Evolutionary conservation across 495 filamentous ascomycete genomes (phyloP), one percentile per base, ranked within the genome.

Genomic region (Platismatia glauca): DNA sequence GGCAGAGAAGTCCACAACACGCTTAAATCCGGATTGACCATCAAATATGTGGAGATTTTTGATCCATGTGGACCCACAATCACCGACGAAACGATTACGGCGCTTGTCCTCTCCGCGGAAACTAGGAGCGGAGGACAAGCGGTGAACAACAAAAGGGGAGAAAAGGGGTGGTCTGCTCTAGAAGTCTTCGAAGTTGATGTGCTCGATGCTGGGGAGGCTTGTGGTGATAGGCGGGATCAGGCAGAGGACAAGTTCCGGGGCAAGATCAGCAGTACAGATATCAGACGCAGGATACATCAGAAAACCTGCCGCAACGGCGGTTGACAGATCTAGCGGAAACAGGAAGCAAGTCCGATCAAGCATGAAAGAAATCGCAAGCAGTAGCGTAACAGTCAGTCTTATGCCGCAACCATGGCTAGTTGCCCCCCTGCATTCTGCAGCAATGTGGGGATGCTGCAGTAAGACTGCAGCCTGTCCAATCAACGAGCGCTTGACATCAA

Each of bases 151-250:
- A 88, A 87, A 69, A 82, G 94, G 57, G 75, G 69, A 44, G 88
- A 90, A 73, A 86, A 87, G 63, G 90, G 89, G 4, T 97, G 90
- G 90, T 69, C 77, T 39, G 70, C 73, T 41, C 76, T 97, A 58
- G 86, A 90, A 35, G 83, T 94, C 11, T 95, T 91, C 71, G 91
- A 94, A 72, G 88, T 97, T n/a, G 90, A 94, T 67, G 91, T 97
- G 39, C 81, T 97, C 24, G 85, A 91, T 72, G 79, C 86, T 13
- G 79, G 81, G 15, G 87, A 87, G 46, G 72, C 79, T 37, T 70
- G 79, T 11, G 81, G 67, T 5, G 66, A 58, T 9, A 69, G 70
- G 22, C 29, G 57, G 20, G 61, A 62, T 31, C 60, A 55, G 58
- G 74, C 76, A 18, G 81, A 84, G 39, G 79, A 82, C 55, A 58